Conservation (phyloP, 2,329 filamentous ascomycete genomes). For the Xylariales sp. region DNA sequence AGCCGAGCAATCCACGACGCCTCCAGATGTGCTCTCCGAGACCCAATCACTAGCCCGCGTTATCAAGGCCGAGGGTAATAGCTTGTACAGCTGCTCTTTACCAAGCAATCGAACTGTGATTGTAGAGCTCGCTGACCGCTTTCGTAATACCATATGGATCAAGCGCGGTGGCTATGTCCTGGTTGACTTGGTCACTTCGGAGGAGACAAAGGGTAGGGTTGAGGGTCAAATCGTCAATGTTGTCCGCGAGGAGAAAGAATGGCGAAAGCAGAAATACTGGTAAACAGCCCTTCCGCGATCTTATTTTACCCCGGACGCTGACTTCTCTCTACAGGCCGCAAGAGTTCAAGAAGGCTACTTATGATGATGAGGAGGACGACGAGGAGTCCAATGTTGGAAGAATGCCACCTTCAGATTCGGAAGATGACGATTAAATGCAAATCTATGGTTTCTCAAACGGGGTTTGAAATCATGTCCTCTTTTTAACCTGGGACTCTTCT, state of each 20-base stretch:
- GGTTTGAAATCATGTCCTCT: conserved; percentile 7
- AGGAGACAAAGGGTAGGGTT: conserved; percentile 71
- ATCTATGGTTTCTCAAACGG: neutral
- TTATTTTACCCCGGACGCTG: conserved; percentile 8
- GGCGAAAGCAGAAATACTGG: conserved; percentile 90
- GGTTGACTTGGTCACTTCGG: conserved; percentile 61
- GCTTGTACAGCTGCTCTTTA: conserved; percentile 75
- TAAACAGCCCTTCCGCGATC: conserved; percentile 30
- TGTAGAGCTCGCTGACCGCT: conserved; percentile 77
- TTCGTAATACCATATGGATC: conserved; percentile 92
- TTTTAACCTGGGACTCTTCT: conserved; percentile 13
- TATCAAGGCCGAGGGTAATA: conserved; percentile 81
- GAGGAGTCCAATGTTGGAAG: conserved; percentile 78
- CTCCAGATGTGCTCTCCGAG: conserved; percentile 52
- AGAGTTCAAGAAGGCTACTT: conserved; percentile 66
- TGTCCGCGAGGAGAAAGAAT: conserved; percentile 84
- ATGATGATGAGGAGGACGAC: conserved; percentile 64
- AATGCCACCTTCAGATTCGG: conserved; percentile 78
- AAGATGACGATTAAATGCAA: conserved; percentile 50
- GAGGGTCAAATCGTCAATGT: conserved; percentile 89
- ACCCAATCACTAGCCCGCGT: conserved; percentile 72
- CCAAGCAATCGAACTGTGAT: conserved; percentile 63
- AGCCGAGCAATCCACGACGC: conserved; percentile 63
- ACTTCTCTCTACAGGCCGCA: conserved; percentile 57
- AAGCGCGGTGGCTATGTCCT: conserved; percentile 85